A percentile compares a stretch with the other conserved stretches of the same genome.
These are phyloP conservation scores for Boletus vermiculosoides DNA, from an alignment of 768 basidiomycete species.

Conservation along the genomic window DNA sequence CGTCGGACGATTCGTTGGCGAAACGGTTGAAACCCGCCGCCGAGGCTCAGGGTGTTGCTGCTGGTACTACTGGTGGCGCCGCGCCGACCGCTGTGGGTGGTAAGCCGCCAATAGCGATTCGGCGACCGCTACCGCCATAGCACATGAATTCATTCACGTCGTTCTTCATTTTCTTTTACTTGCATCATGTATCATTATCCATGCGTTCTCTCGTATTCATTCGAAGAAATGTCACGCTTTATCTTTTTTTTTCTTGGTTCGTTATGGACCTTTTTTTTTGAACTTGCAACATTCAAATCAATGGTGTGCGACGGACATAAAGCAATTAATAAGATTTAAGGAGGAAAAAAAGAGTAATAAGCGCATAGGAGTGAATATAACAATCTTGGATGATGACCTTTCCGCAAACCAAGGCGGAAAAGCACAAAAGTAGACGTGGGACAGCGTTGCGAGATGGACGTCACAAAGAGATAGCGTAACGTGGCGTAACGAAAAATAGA, in stretches of 20 bases:
- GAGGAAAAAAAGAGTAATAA: background rate
- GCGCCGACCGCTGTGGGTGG: constrained; percentile 6
- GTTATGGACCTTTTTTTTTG: background rate
- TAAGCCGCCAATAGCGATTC: constrained; percentile 36
- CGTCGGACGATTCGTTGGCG: constrained; percentile 55
- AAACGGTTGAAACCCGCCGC: constrained; percentile 63
- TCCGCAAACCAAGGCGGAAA: constrained; percentile 7
- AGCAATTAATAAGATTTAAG: constrained; percentile 20
- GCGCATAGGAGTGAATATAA: background rate
- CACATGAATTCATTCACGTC: background rate
- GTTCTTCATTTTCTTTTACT: background rate
- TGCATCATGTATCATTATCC: constrained; percentile 25
- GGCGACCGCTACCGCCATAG: constrained; percentile 31
- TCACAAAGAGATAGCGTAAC: constrained; percentile 21
- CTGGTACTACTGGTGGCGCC: background rate
- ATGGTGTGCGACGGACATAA: constrained; percentile 3
- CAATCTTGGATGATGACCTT: background rate
- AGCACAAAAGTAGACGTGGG: constrained; percentile 2
- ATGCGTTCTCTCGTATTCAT: background rate
- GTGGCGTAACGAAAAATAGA: background rate
- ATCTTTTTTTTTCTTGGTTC: background rate
- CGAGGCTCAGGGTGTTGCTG: background rate
- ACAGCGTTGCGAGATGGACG: constrained; percentile 14
- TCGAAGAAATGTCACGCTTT: background rate
- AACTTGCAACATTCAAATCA: background rate